Evolutionary conservation across 75 land plant species (phyloP).

Genomic region (Larix kaempferi): DNA sequence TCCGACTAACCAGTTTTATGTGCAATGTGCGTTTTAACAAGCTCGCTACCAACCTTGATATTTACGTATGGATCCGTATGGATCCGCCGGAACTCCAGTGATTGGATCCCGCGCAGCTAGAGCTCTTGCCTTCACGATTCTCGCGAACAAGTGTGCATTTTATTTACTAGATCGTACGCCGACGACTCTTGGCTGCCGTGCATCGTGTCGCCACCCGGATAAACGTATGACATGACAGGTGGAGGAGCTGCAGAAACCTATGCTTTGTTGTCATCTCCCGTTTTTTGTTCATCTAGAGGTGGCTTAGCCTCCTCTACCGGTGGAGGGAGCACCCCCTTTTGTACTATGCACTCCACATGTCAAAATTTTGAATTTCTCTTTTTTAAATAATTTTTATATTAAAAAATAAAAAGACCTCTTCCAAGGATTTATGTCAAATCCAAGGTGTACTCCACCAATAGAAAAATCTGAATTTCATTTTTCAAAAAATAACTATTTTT

Average conservation of each 20-base stretch:
- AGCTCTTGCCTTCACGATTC: constrained; percentile 59
- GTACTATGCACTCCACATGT: too few species aligned
- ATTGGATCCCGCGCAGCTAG: constrained; percentile 22
- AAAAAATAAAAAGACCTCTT: too few species aligned
- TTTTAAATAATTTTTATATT: too few species aligned
- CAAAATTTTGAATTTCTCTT: too few species aligned
- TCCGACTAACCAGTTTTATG: not conserved
- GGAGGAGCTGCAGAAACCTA: constrained; percentile 6
- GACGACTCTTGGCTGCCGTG: not conserved
- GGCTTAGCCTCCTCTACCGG: not conserved
- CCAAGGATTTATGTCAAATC: too few species aligned
- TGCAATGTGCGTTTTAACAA: constrained; percentile 34
- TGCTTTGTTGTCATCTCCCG: not conserved
- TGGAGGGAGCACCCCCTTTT: constrained; percentile 4
- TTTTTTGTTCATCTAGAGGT: not conserved
- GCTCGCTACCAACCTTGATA: constrained; percentile 56
- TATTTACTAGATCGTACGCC: constrained; percentile 67
- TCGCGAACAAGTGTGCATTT: constrained; percentile 64
- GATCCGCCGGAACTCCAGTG: constrained; percentile 1
- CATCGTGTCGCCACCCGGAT: not conserved
- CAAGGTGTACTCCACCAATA: too few species aligned
- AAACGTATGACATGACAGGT: not conserved
- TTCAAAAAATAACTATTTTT: too few species aligned
- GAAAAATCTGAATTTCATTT: too few species aligned
- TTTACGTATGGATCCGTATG: constrained; percentile 41